Base-by-base conservation (phyloP, 495 filamentous ascomycete species). In the Xylaria nigripes region DNA sequence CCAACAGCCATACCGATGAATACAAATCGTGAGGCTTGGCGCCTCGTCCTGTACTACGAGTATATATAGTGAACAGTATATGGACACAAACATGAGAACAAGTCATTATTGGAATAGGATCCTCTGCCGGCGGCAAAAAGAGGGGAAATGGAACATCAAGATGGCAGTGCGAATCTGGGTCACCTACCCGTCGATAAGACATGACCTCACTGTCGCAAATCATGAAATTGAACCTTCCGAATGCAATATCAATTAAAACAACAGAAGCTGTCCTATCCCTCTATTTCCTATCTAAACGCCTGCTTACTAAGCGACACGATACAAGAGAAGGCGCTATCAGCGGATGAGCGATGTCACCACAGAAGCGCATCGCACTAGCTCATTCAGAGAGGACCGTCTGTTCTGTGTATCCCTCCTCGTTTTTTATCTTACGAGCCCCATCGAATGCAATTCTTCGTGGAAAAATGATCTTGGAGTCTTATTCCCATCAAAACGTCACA, bases 371-470 rank as follows among this genome's bases (percentile, higher is more conserved):
- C 46, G 46, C 38, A 48, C 44, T n/a, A 45, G 13, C 27, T 34
- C 46, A 43, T n/a, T 6, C 1, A 16, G 15, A 23, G 23, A 30
- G 44, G 34, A 22, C 51, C 51, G 45, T 50, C 46, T 48, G 51
- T 45, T 22, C 29, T 45, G 45, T 57, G 50, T 60, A 61, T 45
- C 48, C 58, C 40, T 56, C 47, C 45, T 54, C 59, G 38, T 30
- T 18, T 45, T 46, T 54, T 54, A 45, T 36, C 36, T 36, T 51
- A 56, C 56, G 42, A 29, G 43, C 24, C 45, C 57, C 51, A 44
- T 51, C 45, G 16, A 59, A 66, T 66, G 64, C 58, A 64, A 55
- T 60, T 56, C 50, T 43, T 63, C 60, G 36, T 56, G 40, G 51
- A 45, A 43, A 50, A n/a, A 38, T 45, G 40, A 55, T 55, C 44